Evolutionary conservation across 2,329 filamentous ascomycete genomes (phyloP), one percentile per base, ranked within the genome.

Genomic region (Raffaelea deltoideospora): DNA sequence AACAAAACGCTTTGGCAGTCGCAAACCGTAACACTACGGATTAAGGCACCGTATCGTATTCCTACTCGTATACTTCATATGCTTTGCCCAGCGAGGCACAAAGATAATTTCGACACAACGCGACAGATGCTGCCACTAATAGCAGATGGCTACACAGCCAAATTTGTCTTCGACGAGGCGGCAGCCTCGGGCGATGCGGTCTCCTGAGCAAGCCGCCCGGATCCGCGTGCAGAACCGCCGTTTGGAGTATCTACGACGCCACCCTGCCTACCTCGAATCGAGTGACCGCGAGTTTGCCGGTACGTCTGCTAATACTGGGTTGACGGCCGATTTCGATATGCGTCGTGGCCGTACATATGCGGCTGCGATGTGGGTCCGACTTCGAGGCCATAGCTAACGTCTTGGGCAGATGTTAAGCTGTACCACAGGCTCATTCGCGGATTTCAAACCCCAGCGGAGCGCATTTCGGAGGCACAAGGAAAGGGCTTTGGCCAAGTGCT

Each of bases 401-500:
- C 7, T 20, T 14, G 10, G 14, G 22, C 39, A 69, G 82, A 90
- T 56, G 84, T 85, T 1, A 61, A 88, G 9, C 69, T 92, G 23
- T 93, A 93, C 61, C 82, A 92, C 54, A 70, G 73, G 37, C 66
- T 92, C 19, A 71, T 94, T 41, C 75, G 83, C 36, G 74, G 73
- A 35, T 87, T 86, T 53, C 82, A 87, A 45, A 77, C 76, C 1
- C 60, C 76, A 3, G 63, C 67, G 4, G 84, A 93, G 57, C 73
- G 83, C 37, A 75, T 85, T 51, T 68, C 68, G 7, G 82, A 88
- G 47, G 79, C 77, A 9, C 72, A 72, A 31, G 60, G 63, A 9
- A 85, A 85, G 51, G 85, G 85, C 10, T 90, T 85, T 53, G 80
- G 79, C 1, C 79, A 81, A 19, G 69, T 80, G 11, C 67, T 93